Conservation (phyloP, 768 basidiomycete species). For the Serpula lacrymans region DNA sequence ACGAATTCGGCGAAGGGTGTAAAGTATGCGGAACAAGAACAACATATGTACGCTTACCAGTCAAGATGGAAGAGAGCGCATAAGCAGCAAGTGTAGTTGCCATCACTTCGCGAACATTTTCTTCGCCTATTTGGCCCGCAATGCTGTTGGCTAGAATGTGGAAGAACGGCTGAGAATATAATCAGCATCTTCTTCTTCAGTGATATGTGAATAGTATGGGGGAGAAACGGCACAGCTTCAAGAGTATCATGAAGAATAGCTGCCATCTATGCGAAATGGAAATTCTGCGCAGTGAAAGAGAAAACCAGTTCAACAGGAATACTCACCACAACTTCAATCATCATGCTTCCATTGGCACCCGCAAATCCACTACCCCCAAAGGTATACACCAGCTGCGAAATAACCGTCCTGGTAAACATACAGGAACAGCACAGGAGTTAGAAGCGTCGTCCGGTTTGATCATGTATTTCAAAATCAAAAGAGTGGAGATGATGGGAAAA, state of each 20-base stretch:
- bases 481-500: background rate
- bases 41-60: no score
- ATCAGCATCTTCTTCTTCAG: no score
- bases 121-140: conserved; percentile 65
- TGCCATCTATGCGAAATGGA: conserved; percentile 4
- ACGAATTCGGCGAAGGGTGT: background rate
- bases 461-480: background rate
- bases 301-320: background rate
- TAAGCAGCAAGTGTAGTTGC: conserved; percentile 91
- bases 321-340: conserved; percentile 95
- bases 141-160: conserved; percentile 86
- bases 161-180: conserved; percentile 74
- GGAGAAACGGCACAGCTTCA: background rate
- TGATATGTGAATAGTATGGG: conserved; percentile 2
- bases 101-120: conserved; percentile 67
- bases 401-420: conserved; percentile 48
- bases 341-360: conserved; percentile 92
- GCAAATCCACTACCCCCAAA: conserved; percentile 86
- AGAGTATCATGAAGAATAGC: background rate
- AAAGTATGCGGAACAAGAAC: no score
- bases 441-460: background rate
- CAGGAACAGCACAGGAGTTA: background rate
- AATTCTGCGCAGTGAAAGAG: background rate
- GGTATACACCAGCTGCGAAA: conserved; percentile 83
- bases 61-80: conserved; percentile 82